Evolutionary conservation across 352 stramenopile genomes (phyloP).

Genomic region (Globisporangium paddicum): DNA sequence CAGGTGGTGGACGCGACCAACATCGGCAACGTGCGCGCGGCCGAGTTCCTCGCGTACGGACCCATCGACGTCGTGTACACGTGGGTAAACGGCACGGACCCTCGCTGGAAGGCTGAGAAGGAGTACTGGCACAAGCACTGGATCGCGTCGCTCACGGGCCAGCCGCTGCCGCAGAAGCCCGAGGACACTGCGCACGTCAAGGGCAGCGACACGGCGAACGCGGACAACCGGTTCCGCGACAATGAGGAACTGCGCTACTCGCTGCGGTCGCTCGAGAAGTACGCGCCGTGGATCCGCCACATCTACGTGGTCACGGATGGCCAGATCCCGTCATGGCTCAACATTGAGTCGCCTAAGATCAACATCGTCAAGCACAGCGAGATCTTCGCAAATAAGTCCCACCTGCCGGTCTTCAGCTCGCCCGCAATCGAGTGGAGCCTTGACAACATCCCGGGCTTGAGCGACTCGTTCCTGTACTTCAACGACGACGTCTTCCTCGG

Average conservation of each 20-base stretch:
- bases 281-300: slow-evolving; percentile 93
- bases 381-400: slow-evolving; percentile 88
- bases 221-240: slow-evolving; percentile 92
- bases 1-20: slow-evolving; percentile 26
- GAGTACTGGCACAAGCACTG: slow-evolving; percentile 88
- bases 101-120: slow-evolving; percentile 88
- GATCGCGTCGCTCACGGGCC: slow-evolving; percentile 78
- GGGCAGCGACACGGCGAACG: slow-evolving; percentile 66
- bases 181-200: slow-evolving; percentile 41
- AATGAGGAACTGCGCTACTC: slow-evolving; percentile 94
- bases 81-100: slow-evolving; percentile 95
- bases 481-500: slow-evolving; percentile 96
- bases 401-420: slow-evolving; percentile 93
- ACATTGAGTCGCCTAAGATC: slow-evolving; percentile 77
- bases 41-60: slow-evolving; percentile 62
- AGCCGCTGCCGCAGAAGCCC: slow-evolving; percentile 57
- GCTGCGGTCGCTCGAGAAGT: slow-evolving; percentile 91
- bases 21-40: slow-evolving; percentile 56
- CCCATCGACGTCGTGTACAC: slow-evolving; percentile 96
- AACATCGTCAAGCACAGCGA: slow-evolving; percentile 86
- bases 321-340: slow-evolving; percentile 93
- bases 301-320: slow-evolving; percentile 94
- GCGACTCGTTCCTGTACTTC: slow-evolving; percentile 94
- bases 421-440: slow-evolving; percentile 93
- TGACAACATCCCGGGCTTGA: slow-evolving; percentile 91